Base-by-base conservation (phyloP, 2,329 filamentous ascomycete genomes). In the Aquanectria penicillioides region DNA sequence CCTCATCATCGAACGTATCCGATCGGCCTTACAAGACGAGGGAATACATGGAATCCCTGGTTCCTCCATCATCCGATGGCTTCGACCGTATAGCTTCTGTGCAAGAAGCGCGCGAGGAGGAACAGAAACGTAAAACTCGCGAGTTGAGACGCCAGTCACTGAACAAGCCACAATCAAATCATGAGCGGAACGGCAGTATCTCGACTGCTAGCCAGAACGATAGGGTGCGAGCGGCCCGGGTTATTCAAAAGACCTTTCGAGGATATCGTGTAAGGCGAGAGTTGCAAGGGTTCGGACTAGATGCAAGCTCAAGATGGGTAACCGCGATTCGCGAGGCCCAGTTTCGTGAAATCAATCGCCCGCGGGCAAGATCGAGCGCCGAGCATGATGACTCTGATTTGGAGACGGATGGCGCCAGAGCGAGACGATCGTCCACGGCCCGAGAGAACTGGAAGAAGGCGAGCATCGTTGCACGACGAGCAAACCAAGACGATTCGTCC, bases 371-470 rank as follows among this genome's bases (percentile, higher is more conserved):
- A 67, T 54, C 66, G 11, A 53, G 57, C 23, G 64, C 63, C 2
- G 57, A 52, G 2, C 47, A 37, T 1, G 41, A 44, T 47, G 36
- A 29, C 10, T 36, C 62, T 37, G 38, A 55, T 48, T 26, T 53
- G 46, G 58, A 54, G 13, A 25, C 60, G 12, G 68, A 54, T 12
- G 25, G 17, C n/a, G 17, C 43, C 12, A 50, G 57, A 13, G 50
- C 37, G 18, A 61, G 63, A 12, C 68, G 62, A 36, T 62, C 69
- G 34, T 61, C 65, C 31, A 64, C 72, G 69, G 90, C 90, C 12
- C 83, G 85, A 34, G 80, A 85, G 54, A 90, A 92, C 57, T 97
- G 93, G 93, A 88, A 87, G 68, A 91, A 90, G 63, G 87, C 85
- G 1, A 87, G 89, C 15, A 81, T 85, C 15, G 89, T 95, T 36